A percentile compares a stretch with the other conserved stretches of the same genome.
phyloP scores from a whole-genome alignment of 192 early-diverging fungal species.

The Backusella circina region DNA sequence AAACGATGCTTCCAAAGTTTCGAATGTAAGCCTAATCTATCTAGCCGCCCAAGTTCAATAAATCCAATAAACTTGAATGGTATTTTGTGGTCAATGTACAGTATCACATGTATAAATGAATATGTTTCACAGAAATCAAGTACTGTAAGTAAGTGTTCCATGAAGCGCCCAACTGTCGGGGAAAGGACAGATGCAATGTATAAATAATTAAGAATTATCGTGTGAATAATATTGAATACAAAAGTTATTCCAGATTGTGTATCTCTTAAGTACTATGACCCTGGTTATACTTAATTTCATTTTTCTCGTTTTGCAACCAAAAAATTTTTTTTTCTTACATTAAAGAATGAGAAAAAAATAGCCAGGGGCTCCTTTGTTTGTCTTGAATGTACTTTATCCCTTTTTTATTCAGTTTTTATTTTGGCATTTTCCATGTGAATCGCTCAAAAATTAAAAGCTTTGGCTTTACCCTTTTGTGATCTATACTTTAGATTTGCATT shows the following conservation, averaged over 20 bases:
- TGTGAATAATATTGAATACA: constrained; percentile 1
- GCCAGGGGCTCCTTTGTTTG: constrained; percentile 1
- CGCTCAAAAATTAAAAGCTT: neutral
- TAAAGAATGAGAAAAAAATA: constrained; percentile 4
- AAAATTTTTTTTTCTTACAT: neutral
- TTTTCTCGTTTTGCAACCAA: neutral
- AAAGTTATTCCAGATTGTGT: constrained; percentile 6
- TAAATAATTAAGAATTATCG: constrained; percentile 1
- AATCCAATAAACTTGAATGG: neutral
- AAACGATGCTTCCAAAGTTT: constrained; percentile 2
- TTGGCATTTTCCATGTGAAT: constrained; percentile 5
- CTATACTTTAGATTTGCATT: neutral
- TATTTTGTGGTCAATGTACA: neutral
- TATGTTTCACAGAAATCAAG: neutral
- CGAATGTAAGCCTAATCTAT: neutral
- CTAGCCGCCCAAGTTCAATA: neutral
- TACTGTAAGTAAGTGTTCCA: neutral
- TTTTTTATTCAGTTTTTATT: neutral
- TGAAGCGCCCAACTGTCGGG: neutral
- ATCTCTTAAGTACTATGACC: neutral
- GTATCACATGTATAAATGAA: neutral
- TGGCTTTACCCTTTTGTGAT: neutral
- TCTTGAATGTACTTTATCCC: constrained; percentile 6
- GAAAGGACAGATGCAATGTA: constrained; percentile 2
- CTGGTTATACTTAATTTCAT: constrained; percentile 1